Percentiles rank a stretch among this genome's conserved stretches.
Conservation (phyloP, 768 basidiomycete genomes). For the Russula dissimulans region DNA sequence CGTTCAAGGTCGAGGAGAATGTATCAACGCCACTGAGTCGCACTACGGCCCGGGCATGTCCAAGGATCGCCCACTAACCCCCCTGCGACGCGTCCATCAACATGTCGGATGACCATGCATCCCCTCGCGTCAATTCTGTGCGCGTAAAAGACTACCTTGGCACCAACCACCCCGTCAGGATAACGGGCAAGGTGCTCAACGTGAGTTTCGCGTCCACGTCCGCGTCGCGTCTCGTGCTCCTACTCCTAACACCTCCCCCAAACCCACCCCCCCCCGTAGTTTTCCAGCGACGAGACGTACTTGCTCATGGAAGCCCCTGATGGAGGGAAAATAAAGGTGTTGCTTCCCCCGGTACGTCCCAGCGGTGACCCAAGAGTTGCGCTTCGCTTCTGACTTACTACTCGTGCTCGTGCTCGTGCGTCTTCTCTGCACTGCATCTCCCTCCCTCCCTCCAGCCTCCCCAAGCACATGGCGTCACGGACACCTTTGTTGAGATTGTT, state of each 20-base stretch:
- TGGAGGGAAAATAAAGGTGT: constrained; percentile 12
- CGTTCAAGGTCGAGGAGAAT: too few species aligned
- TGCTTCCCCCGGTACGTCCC: constrained; percentile 1
- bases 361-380: too few species aligned
- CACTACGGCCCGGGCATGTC: too few species aligned
- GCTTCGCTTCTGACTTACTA: too few species aligned
- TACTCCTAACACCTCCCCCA: background rate
- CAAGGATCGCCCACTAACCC: too few species aligned
- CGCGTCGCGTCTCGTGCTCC: too few species aligned
- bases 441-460: background rate
- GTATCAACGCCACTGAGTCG: too few species aligned
- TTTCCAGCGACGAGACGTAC: constrained; percentile 9
- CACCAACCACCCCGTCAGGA: constrained; percentile 6
- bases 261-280: background rate
- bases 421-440: too few species aligned
- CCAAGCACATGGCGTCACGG: constrained; percentile 35
- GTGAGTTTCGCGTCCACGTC: constrained; percentile 4
- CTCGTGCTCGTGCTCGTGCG: too few species aligned
- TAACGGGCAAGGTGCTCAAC: constrained; percentile 16
- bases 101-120: constrained; percentile 3
- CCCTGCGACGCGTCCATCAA: background rate
- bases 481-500: constrained; percentile 55
- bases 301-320: constrained; percentile 15
- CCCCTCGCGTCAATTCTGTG: constrained; percentile 16
- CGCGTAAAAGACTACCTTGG: constrained; percentile 9